These are phyloP conservation scores for Clavispora carvajalis DNA, from an alignment of 805 yeast species.

Conservation along the genomic window DNA sequence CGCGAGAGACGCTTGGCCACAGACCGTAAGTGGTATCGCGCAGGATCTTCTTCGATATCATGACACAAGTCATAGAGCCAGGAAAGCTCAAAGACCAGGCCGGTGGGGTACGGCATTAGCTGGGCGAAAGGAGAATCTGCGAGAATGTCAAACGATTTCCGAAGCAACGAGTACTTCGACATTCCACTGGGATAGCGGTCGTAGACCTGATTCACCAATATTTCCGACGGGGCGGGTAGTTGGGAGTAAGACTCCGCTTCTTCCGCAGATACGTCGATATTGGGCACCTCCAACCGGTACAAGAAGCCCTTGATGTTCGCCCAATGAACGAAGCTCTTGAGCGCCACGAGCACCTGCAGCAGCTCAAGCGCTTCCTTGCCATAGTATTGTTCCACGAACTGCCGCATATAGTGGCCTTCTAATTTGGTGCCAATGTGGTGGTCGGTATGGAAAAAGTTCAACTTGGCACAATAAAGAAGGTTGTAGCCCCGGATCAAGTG, in stretches of 20 bases:
- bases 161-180: conserved; percentile 40
- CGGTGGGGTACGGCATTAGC: conserved; percentile 32
- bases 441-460: conserved; percentile 52
- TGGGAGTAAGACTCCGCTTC: conserved; percentile 24
- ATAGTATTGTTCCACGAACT: conserved; percentile 32
- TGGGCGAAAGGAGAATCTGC: conserved; percentile 35
- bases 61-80: conserved; percentile 39
- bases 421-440: conserved; percentile 49
- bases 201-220: conserved; percentile 35
- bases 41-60: conserved; percentile 43
- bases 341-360: conserved; percentile 40
- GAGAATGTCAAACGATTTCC: conserved; percentile 32
- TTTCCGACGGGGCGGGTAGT: conserved; percentile 40
- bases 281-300: conserved; percentile 36
- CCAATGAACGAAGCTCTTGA: conserved; percentile 53
- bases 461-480: conserved; percentile 41
- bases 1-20: conserved; percentile 27
- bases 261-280: conserved; percentile 27
- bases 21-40: conserved; percentile 44
- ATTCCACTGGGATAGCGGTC: conserved; percentile 52
- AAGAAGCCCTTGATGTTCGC: conserved; percentile 46
- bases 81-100: conserved; percentile 17
- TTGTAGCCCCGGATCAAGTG: conserved; percentile 41
- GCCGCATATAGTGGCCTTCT: conserved; percentile 41
- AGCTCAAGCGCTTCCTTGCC: conserved; percentile 37